A percentile compares a stretch with the other conserved stretches of the same genome.
phyloP scores from a whole-genome alignment of 768 basidiomycete species.

The Amanita rimosa region DNA sequence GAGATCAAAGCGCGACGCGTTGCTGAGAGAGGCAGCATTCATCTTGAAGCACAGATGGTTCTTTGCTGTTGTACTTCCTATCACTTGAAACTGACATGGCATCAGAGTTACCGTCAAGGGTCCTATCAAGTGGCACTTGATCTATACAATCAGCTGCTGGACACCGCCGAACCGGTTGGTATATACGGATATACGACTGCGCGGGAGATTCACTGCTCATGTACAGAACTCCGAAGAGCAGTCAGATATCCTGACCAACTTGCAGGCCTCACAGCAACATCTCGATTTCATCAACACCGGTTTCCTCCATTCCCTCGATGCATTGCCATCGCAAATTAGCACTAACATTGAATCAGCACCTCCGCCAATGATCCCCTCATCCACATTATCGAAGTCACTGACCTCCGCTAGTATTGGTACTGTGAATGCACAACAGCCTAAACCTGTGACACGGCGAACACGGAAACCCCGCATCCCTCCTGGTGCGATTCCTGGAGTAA shows the following conservation, averaged over 20 bases:
- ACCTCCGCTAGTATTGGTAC: constrained; percentile 17
- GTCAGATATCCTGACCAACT: constrained; percentile 78
- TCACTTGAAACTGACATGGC: constrained; percentile 6
- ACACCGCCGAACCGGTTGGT: constrained; percentile 67
- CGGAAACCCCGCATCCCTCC: constrained; percentile 60
- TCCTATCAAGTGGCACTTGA: constrained; percentile 64
- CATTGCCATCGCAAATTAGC: constrained; percentile 39
- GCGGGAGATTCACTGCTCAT: constrained; percentile 3
- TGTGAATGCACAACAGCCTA: constrained; percentile 20
- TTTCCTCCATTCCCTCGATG: constrained; percentile 54
- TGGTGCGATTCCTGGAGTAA: constrained; percentile 69
- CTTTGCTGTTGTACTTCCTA: neutral
- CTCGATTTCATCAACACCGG: constrained; percentile 73
- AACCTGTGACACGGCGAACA: constrained; percentile 32
- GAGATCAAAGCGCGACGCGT: constrained; percentile 32
- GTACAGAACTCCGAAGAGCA: constrained; percentile 76
- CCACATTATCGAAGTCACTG: constrained; percentile 19
- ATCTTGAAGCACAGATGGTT: constrained; percentile 85
- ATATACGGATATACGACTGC: neutral
- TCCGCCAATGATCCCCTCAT: constrained; percentile 38
- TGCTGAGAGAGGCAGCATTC: constrained; percentile 51
- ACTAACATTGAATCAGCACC: constrained; percentile 49
- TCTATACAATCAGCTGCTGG: constrained; percentile 72
- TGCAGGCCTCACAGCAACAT: constrained; percentile 71
- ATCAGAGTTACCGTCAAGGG: constrained; percentile 69